A percentile compares a stretch with the other conserved stretches of the same genome.
These are phyloP conservation scores for Stachybotrys chlorohalonatus DNA, from an alignment of 2,329 filamentous ascomycete species.

Conservation along the genomic window DNA sequence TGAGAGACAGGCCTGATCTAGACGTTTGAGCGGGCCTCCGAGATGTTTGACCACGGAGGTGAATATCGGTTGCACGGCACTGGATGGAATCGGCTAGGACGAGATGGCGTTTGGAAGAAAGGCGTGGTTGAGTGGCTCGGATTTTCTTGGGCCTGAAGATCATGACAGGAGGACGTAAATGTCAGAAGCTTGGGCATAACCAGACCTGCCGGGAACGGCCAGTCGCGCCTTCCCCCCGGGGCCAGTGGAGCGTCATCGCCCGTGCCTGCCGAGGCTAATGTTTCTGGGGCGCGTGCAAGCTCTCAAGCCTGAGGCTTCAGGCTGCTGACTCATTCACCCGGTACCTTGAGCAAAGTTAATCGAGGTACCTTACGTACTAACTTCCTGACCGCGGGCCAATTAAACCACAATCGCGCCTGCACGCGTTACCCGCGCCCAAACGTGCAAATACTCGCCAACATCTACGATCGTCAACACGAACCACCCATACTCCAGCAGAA, in stretches of 20 bases:
- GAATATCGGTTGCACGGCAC: too few species aligned
- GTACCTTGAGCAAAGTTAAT: too few species aligned
- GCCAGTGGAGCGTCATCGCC: background rate
- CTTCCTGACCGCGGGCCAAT: slow-evolving; percentile 9
- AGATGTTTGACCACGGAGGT: background rate
- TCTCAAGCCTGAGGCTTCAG: background rate
- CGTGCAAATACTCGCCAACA: slow-evolving; percentile 1
- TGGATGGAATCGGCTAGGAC: background rate
- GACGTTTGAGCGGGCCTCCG: background rate
- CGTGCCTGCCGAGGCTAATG: background rate
- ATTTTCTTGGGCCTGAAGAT: background rate
- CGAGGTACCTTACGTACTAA: too few species aligned
- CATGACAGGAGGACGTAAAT: too few species aligned
- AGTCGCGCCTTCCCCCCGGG: background rate
- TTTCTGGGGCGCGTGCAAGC: background rate
- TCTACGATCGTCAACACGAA: too few species aligned
- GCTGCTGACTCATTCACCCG: background rate
- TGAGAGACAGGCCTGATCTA: slow-evolving; percentile 11
- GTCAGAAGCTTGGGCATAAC: background rate
- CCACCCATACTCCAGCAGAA: too few species aligned
- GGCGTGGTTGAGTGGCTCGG: background rate
- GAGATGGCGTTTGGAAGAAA: background rate
- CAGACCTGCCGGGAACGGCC: background rate
- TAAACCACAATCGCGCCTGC: slow-evolving; percentile 20
- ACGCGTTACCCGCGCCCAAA: slow-evolving; percentile 19